phyloP scores from a whole-genome alignment of 495 filamentous ascomycete species.

The Penicillium salamii region DNA sequence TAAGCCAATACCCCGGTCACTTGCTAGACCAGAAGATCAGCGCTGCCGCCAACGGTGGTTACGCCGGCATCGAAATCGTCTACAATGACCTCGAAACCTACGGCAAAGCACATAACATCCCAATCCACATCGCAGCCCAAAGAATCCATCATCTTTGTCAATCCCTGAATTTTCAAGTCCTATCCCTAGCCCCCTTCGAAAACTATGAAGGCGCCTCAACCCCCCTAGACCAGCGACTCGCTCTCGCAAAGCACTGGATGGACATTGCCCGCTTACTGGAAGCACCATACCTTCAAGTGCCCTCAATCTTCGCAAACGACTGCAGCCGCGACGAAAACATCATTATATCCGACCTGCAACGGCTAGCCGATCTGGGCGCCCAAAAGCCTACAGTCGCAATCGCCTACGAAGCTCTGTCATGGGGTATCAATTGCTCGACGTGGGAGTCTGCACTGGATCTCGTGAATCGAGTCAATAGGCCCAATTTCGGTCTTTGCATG shows the following conservation, averaged over 20 bases:
- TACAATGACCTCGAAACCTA: constrained; percentile 63
- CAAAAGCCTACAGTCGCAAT: constrained; percentile 50
- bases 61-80: constrained; percentile 67
- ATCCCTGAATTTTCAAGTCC: constrained; percentile 48
- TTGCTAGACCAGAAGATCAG: constrained; percentile 58
- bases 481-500: constrained; percentile 70
- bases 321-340: constrained; percentile 50
- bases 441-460: constrained; percentile 66
- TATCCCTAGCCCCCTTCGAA: constrained; percentile 71
- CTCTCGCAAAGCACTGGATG: constrained; percentile 65
- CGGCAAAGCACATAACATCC: constrained; percentile 31
- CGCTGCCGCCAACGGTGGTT: constrained; percentile 57
- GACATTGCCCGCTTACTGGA: constrained; percentile 53
- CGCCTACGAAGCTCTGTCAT: constrained; percentile 69
- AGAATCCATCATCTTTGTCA: constrained; percentile 52
- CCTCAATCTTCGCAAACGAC: constrained; percentile 57
- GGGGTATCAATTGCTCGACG: constrained; percentile 61
- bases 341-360: constrained; percentile 61
- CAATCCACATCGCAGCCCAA: constrained; percentile 54
- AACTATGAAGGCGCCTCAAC: constrained; percentile 63
- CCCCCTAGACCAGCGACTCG: constrained; percentile 53
- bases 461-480: constrained; percentile 53
- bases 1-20: constrained; percentile 63
- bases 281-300: constrained; percentile 65
- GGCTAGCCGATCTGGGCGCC: constrained; percentile 55